Conservation (phyloP, 139 green algal species). For the Microglena sp. region DNA sequence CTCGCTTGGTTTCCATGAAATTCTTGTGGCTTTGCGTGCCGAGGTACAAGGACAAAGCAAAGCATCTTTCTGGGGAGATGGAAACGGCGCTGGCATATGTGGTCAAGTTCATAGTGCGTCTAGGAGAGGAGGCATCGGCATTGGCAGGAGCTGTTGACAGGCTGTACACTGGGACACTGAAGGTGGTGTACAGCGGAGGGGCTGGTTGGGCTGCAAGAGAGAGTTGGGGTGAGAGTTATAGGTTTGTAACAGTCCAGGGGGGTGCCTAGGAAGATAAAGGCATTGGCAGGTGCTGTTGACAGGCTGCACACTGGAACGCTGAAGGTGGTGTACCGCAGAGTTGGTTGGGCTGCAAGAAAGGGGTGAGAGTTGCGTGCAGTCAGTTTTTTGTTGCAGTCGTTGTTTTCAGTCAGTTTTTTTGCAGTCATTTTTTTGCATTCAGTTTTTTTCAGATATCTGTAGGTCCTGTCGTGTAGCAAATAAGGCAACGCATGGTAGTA, state of each 20-base stretch:
- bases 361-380: no score
- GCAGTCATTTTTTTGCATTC: no score
- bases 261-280: not conserved
- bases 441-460: no score
- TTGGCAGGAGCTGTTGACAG: not conserved
- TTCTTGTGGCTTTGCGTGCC: conserved; percentile 17
- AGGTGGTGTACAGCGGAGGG: not conserved
- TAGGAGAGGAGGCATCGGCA: not conserved
- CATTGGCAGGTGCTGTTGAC: not conserved
- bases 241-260: no score
- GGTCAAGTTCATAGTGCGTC: conserved; percentile 7
- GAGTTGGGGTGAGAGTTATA: no score
- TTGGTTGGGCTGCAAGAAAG: no score
- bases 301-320: not conserved
- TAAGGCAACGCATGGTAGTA: no score
- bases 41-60: conserved; percentile 14
- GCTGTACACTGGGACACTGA: not conserved
- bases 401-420: no score
- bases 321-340: not conserved
- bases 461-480: no score
- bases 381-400: no score
- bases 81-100: conserved; percentile 11
- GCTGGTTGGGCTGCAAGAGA: no score
- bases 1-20: conserved; percentile 3
- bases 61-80: conserved; percentile 12